phyloP scores from a whole-genome alignment of 2,329 filamentous ascomycete genomes.

The Aspergillus neotritici region DNA sequence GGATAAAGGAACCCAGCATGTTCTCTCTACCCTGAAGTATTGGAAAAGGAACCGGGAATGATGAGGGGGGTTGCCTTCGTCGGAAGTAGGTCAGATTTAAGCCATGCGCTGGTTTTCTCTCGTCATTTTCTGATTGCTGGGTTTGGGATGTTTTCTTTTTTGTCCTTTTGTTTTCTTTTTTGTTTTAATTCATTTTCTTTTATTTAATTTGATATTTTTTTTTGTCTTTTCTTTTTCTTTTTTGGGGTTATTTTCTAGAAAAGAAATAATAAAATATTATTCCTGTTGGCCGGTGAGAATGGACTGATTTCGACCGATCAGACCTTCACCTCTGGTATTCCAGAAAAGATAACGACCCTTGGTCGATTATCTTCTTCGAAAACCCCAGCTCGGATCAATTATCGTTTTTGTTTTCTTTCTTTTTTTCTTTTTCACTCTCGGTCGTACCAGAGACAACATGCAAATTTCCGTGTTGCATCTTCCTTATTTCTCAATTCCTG shows the following conservation, averaged over 20 bases:
- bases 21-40: conserved; percentile 11
- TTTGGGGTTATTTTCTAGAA: not conserved
- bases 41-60: conserved; percentile 18
- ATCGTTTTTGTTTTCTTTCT: conserved; percentile 4
- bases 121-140: conserved; percentile 20
- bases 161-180: conserved; percentile 5
- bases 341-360: conserved; percentile 4
- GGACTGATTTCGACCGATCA: conserved; percentile 4
- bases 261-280: not conserved
- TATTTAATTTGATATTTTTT: conserved; percentile 2
- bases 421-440: conserved; percentile 7
- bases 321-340: conserved; percentile 10
- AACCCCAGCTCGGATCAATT: no score
- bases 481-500: conserved; percentile 10
- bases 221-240: conserved; percentile 7
- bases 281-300: conserved; percentile 4
- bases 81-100: conserved; percentile 30
- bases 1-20: conserved; percentile 18
- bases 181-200: conserved; percentile 8
- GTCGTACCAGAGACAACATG: conserved; percentile 28
- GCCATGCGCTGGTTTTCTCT: conserved; percentile 23
- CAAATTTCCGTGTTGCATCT: conserved; percentile 28
- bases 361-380: not conserved
- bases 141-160: conserved; percentile 10
- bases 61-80: conserved; percentile 17